Evolutionary conservation across 129 eudicot species (phyloP), one percentile per base, ranked within the genome.

Genomic region (sunflower (Helianthus annuus)): DNA sequence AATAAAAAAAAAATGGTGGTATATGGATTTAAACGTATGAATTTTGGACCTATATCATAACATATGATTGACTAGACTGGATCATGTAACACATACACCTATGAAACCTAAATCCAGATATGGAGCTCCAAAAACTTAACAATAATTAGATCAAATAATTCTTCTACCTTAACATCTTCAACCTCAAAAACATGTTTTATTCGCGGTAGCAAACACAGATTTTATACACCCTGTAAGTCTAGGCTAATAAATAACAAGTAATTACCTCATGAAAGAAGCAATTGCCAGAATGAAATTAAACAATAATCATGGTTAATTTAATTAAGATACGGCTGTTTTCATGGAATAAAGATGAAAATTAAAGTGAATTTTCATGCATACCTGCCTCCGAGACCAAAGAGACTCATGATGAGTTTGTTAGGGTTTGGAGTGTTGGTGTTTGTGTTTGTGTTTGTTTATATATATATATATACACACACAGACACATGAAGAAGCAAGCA

Each of bases 341-440:
- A 32, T 2, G 4, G 4, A 32, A 32, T 3, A 32, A 32, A 2
- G 36, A 32, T 32, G 36, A 32, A 32, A 32, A 32, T 32, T 32
- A 3, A 32, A 15, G 14, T 51, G 56, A 13, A 13, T 0, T 52
- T 12, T 51, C 34, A 40, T 40, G 49, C 42, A 9, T 46, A 86
- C 91, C 91, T 86, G 88, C 88, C 81, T 59, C 91, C 91, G 42
- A 86, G 84, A 76, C 91, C 88, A 44, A 86, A 86, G 76, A 86
- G 88, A 81, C 88, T 83, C 91, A 86, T 86, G 86, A 17, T 66
- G 67, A 54, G 6, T 44, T 69, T 59, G 68, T 54, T 69, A 69
- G 62, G 78, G 58, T 53, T 70, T 62, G 8, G 46, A 13, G 72
- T 78, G 3, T 8, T 13, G 10, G 0, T 15, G 13, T 42, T 14